Base-by-base conservation (phyloP, 371 early-diverging fungal species). In the Coemansia sp. region DNA sequence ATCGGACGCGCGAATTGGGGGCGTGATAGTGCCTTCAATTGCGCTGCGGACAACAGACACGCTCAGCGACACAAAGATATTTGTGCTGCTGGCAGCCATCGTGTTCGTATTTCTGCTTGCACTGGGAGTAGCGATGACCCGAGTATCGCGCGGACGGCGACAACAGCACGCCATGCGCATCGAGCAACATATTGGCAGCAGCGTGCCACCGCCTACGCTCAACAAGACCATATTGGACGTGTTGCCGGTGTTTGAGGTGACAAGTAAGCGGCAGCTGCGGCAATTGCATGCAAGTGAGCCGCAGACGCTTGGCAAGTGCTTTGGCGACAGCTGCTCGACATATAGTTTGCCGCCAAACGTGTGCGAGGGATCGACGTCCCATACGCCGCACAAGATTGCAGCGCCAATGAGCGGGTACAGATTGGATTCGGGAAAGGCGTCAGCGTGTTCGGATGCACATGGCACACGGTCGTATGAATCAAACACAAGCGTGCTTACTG, bases 21-120 rank as follows among this genome's bases (percentile, higher is more conserved):
- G 52, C 26, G 19, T 9, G 49, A 15, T 15, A 15, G 28, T 70
- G 12, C 26, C 63, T 7, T 21, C 19, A 11, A 24, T 19, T 3
- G 40, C 40, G 11, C 41, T 63, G 26, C n/a, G 69, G n/a, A 58
- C 73, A 3, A 53, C 73, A 5, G 77, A 77, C 21, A 66, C 77
- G n/a, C 72, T 77, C 39, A 77, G 77, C 61, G 77, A 77, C 46
- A 77, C 77, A 23, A 77, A 77, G 57, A 77, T 77, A 59, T 77
- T 77, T 52, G 69, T 77, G n/a, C 66, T 77, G 9, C 52, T 77
- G 15, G 77, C 77, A 9, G 65, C 73, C 0, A 69, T 77, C 28
- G 77, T 77, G 19, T 77, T 77, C 21, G 62, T 77, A 19, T 77
- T 77, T 26, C 65, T 77, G 12, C 58, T 72, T 9, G 77, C 77